phyloP scores from a whole-genome alignment of 2,329 filamentous ascomycete genomes.

The Fusarium mexicanum region DNA sequence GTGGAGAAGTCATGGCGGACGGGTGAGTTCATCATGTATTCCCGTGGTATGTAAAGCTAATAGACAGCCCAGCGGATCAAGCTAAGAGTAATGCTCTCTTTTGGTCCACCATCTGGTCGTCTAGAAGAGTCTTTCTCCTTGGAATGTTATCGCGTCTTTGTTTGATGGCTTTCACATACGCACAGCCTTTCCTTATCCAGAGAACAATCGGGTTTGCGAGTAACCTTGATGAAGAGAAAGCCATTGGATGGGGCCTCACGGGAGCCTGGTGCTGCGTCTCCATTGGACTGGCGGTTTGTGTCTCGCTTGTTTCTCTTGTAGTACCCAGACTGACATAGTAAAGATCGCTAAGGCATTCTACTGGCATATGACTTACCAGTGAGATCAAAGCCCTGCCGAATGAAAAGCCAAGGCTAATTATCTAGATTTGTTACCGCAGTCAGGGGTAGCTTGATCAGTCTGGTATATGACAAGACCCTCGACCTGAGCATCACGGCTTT shows the following conservation, averaged over 20 bases:
- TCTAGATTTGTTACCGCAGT: conserved; percentile 4
- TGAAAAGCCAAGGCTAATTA: background rate
- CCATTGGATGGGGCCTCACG: conserved; percentile 12
- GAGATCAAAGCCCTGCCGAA: background rate
- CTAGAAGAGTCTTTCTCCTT: background rate
- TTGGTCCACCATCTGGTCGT: conserved; percentile 5
- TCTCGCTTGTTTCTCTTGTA: background rate
- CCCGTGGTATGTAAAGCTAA: background rate
- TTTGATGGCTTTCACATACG: conserved; percentile 13
- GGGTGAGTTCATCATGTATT: background rate
- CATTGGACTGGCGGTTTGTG: conserved; percentile 5
- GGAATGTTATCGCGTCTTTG: conserved; percentile 5
- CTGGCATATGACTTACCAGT: conserved; percentile 17
- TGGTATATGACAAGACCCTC: conserved; percentile 9
- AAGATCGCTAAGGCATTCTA: conserved; percentile 12
- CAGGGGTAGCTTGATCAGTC: conserved; percentile 8
- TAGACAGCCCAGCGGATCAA: background rate
- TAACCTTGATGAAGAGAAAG: background rate
- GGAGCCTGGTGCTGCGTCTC: conserved; percentile 8
- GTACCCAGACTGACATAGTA: background rate
- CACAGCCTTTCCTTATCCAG: conserved; percentile 9
- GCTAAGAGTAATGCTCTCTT: conserved; percentile 5
- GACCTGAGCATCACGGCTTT: conserved; percentile 18
- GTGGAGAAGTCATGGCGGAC: background rate
- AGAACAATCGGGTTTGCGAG: conserved; percentile 1